Evolutionary conservation across 176 grass and related monocot genomes (phyloP), one percentile per base, ranked within the genome.

Genomic region (Triticum turgidum): DNA sequence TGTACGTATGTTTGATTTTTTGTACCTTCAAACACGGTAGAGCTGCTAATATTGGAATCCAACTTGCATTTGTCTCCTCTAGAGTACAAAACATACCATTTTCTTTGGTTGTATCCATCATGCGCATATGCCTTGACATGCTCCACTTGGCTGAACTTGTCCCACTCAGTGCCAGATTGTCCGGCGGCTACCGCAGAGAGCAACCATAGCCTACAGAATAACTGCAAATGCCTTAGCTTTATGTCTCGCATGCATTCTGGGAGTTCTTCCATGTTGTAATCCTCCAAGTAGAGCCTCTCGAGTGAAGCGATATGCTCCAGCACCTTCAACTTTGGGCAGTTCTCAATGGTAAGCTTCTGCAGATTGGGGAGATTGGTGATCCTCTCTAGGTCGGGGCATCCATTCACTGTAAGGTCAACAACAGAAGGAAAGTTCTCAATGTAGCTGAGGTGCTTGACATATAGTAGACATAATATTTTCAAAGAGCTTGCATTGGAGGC

Each of bases 381-480:
- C 54, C 54, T 58, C 17, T 20, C 54, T 6, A 58, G 1, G 6
- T 58, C 17, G 1, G 4, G 34, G 34, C 34, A 5, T 35, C 34
- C 34, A 35, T 0, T 4, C 34, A 35, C 4, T 35, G 0, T 6
- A 35, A 35, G 4, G 5, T 11, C 41, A 11, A 42, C 41, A 42
- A 42, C 8, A 10, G 41, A 42, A 10, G 41, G 9, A 42, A 42
- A 42, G 41, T 2, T 42, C 41, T 10, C 41, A 42, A 42, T 42
- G 41, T 10, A 42, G 8, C 41, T 10, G 41, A 42, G 41, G 2
- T 42, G 9, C 2, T 10, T 2, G 41, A 42, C 9, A 10, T 10
- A 0, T 10, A 10, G 0, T 0, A 41, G 8, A 9, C 0, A 0
- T 10, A 41, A 10, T 9, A 2, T 9, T 41, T 42, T 42, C 41